Evolutionary conservation across 179 eudicot genomes (phyloP), one percentile per base, ranked within the genome.

Genomic region (Drosera spatulata): DNA sequence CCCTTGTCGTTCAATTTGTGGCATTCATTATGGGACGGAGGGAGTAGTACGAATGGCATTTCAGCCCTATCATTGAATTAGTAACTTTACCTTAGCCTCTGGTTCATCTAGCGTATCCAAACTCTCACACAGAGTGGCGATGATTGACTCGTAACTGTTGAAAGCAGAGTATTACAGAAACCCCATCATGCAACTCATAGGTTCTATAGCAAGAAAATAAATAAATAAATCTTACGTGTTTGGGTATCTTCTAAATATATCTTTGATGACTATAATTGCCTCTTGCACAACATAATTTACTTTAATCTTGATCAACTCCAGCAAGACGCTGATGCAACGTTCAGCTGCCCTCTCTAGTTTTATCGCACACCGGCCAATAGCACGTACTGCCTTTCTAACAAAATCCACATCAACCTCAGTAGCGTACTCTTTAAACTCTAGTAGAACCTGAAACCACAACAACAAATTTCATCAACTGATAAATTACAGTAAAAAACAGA

Each of bases 321-420:
- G 86, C 71, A 93, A 78, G 67, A 93, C 99, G 77, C 99, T 93
- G 45, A 93, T 93, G 83, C 99, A 93, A 49, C 99, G 89, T 70
- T 93, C 99, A 66, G 99, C 96, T 39, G 99, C 99, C 73, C 99
- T 88, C 85, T 93, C 99, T 50, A 93, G 75, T 78, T 93, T 93
- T 75, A 93, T 93, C 66, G 99, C 99, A 75, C 99, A 93, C 5
- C 99, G 90, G 61, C 99, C 99, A 73, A 93, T 93, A 39, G 99
- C 99, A 70, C 96, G 96, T 41, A 93, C 99, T 66, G 96, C 95
- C 79, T 89, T 93, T 66, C 99, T 86, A 53, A 93, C 99, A 75
- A 93, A 93, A 72, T 93, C 99, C 42, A 93, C 96, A 80, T 93
- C 99, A 39, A 93, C 99, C 75, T 93, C 99, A n/a, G 99, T 88